These are phyloP conservation scores for Phytophthora fragariae DNA, from an alignment of 352 stramenopile genomes.

Conservation along the genomic window DNA sequence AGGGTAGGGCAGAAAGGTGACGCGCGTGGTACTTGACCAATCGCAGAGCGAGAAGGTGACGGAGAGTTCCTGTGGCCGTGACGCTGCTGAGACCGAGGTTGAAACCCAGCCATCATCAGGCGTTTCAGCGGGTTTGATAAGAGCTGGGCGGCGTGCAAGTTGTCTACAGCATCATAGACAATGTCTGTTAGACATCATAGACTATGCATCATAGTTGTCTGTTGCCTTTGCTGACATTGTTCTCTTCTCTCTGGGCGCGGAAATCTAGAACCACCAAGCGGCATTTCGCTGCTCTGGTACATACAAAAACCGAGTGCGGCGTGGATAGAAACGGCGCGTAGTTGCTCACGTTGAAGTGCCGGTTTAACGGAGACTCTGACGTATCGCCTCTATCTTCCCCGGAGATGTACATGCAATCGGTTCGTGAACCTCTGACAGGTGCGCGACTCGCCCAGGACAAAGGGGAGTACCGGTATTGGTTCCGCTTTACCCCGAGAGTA, in stretches of 20 bases:
- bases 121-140: background rate
- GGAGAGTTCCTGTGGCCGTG: background rate
- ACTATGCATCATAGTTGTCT: too few relatives aligned
- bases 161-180: background rate
- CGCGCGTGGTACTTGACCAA: slow-evolving; percentile 11
- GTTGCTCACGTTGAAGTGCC: slow-evolving; percentile 20
- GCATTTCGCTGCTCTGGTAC: slow-evolving; percentile 26
- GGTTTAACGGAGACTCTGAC: slow-evolving; percentile 9
- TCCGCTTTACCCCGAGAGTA: too few relatives aligned
- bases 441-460: too few relatives aligned
- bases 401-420: background rate
- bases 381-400: too few relatives aligned
- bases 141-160: background rate
- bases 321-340: slow-evolving; percentile 14
- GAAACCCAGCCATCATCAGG: background rate
- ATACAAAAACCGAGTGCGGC: slow-evolving; percentile 20
- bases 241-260: background rate
- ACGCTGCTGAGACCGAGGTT: background rate
- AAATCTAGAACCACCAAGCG: slow-evolving; percentile 31
- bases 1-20: slow-evolving; percentile 23
- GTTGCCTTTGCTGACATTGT: background rate
- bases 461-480: too few relatives aligned
- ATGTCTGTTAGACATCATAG: too few relatives aligned
- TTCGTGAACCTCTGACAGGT: background rate
- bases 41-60: background rate